These are phyloP conservation scores for Colletotrichum sp. DNA, from an alignment of 2,329 filamentous ascomycete genomes.

Conservation along the genomic window DNA sequence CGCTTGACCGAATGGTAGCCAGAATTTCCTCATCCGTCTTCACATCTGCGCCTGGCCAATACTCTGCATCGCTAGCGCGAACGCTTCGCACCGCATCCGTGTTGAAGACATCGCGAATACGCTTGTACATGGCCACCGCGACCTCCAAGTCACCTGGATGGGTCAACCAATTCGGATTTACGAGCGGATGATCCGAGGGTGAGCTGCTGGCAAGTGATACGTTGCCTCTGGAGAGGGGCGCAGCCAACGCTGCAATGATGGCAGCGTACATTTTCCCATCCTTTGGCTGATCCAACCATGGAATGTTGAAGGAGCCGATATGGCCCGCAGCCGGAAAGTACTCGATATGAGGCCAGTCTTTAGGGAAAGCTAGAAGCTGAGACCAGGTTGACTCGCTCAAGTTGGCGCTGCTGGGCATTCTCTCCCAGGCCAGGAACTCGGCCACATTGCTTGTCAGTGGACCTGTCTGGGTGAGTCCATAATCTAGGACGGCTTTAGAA, in stretches of 20 bases:
- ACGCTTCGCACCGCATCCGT: conserved; percentile 31
- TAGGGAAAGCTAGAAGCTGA: conserved; percentile 25
- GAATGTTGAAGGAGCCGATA: conserved; percentile 3
- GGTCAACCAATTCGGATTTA: conserved; percentile 51
- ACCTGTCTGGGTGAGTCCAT: background rate
- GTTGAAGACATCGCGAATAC: conserved; percentile 42
- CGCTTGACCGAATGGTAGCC: background rate
- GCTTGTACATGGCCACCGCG: conserved; percentile 45
- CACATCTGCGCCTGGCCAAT: conserved; percentile 37
- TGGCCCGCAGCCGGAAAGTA: conserved; percentile 21
- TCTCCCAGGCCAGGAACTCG: conserved; percentile 29
- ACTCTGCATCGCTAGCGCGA: conserved; percentile 36
- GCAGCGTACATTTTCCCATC: conserved; percentile 12
- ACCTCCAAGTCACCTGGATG: conserved; percentile 47
- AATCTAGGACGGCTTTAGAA: background rate
- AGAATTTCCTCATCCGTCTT: conserved; percentile 48
- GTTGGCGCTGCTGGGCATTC: conserved; percentile 30
- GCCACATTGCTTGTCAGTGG: conserved; percentile 20
- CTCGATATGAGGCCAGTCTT: conserved; percentile 41
- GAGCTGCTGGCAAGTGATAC: background rate
- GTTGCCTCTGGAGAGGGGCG: conserved; percentile 47
- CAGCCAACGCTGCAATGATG: conserved; percentile 34
- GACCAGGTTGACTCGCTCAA: background rate
- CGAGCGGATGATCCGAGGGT: conserved; percentile 34
- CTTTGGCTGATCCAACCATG: background rate